Evolutionary conservation across 352 stramenopile genomes (phyloP), one percentile per base, ranked within the genome.

Genomic region (Phytophthora colocasiae): DNA sequence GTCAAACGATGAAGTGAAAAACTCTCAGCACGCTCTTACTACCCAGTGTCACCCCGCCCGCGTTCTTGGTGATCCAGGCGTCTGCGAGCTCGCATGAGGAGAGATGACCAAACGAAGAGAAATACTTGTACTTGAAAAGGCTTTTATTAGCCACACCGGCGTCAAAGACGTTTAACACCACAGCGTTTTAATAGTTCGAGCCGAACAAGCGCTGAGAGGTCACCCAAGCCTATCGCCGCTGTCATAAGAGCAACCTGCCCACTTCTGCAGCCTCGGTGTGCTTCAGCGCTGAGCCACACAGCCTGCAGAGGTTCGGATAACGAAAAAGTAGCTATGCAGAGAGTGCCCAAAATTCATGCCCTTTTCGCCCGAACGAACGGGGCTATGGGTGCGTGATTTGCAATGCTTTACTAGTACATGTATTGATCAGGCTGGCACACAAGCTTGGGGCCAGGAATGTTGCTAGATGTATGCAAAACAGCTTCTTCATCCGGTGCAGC

Each of bases 221-320:
- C 29, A 53, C 11, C 34, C 36, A 15, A 46, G 34, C 43, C 34
- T 58, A 44, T 59, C 48, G 29, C 27, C 9, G 49, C 41, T 19
- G 40, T 59, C 58, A 66, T 66, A 66, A 66, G 58, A 66, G 49
- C 49, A 44, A 9, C 45, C 24, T 2, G 45, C 27, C 17, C 40
- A 31, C 51, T 49, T 56, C 36, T 58, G 29, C 38, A 41, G 19
- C 40, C 15, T 48, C 26, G 41, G 7, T 32, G 48, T 22, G 17
- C 31, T 39, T 32, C 19, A 11, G n/a, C 29, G 22, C 36, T 56
- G 32, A 63, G 45, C 57, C 46, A 64, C 57, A 57, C 34, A 57
- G 56, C 24, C 31, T 11, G 55, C 34, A 62, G 46, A 68, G 51
- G 50, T 51, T 64, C 57, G 46, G 46, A 64, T 49, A 43, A 10